Evolutionary conservation across 306 rosid genomes (phyloP), one percentile per base, ranked within the genome.

Genomic region (Cucumis hystrix): DNA sequence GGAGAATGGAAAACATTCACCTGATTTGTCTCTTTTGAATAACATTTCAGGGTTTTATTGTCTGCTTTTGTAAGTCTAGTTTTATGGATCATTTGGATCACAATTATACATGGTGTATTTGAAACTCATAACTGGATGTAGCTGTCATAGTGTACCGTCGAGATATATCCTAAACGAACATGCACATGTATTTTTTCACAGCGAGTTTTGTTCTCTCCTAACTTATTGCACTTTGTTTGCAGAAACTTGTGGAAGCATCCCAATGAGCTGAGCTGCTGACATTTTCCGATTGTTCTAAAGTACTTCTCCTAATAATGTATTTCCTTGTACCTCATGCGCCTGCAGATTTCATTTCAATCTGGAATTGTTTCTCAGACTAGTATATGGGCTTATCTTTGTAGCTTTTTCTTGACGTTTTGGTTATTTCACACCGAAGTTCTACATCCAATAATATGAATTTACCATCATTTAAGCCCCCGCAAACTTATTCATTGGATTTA

Each of bases 221-320:
- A 81, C 62, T 55, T 21, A 57, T 80, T 79, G 74, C 14, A 60
- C 54, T 60, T 79, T 77, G 21, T 80, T 80, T 90, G 57, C 97
- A 95, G 98, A 84, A 80, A 76, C 39, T 80, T 85, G 90, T 20
- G 65, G 89, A 87, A 85, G 90, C 93, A 35, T 21, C 83, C 15
- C 83, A 82, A 6, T 90, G 85, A 92, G 88, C 6, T 90, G 84
- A 92, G 87, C 77, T 73, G 72, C 55, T 80, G 84, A 79, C 82
- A 57, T 52, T 77, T 78, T 23, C 51, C 43, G 54, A 55, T 33
- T 55, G 52, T 55, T 72, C 75, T 28, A 66, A 68, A 79, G 79
- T 64, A 77, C 87, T 81, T 79, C 78, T 6, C 80, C 57, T 76
- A 87, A 90, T 86, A 92, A 90, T 81, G 79, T 80, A 76, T 74